phyloP scores from a whole-genome alignment of 2,329 filamentous ascomycete genomes.

The Monascus ruber region DNA sequence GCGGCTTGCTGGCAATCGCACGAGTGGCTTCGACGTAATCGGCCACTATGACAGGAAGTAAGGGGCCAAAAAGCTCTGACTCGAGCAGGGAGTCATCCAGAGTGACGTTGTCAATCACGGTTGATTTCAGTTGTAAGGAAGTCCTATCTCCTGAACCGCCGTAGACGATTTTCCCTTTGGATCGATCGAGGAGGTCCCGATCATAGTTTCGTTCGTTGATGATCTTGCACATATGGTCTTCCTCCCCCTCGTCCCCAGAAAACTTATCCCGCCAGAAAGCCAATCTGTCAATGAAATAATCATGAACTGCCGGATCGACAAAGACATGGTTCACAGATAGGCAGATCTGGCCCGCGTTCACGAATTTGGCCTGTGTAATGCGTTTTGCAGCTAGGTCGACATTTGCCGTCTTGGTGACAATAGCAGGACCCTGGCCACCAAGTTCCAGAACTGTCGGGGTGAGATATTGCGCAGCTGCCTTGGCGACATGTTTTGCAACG shows the following conservation, averaged over 20 bases:
- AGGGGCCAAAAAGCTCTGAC: constrained; percentile 37
- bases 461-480: constrained; percentile 35
- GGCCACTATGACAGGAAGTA: constrained; percentile 31
- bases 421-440: constrained; percentile 36
- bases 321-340: constrained; percentile 35
- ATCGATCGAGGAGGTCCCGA: constrained; percentile 25
- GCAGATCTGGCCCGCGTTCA: constrained; percentile 35
- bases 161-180: constrained; percentile 27
- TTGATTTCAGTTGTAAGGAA: constrained; percentile 25
- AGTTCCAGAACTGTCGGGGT: constrained; percentile 36
- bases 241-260: constrained; percentile 8
- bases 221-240: constrained; percentile 22
- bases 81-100: constrained; percentile 28
- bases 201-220: constrained; percentile 35
- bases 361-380: constrained; percentile 33
- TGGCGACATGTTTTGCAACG: constrained; percentile 28
- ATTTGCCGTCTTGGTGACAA: constrained; percentile 32
- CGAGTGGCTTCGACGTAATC: constrained; percentile 16
- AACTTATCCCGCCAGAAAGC: constrained; percentile 24
- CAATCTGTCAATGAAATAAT: constrained; percentile 26
- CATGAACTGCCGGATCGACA: constrained; percentile 29
- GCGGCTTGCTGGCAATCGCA: constrained; percentile 14
- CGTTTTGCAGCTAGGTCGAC: constrained; percentile 34
- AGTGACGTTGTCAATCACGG: constrained; percentile 28
- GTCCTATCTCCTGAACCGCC: constrained; percentile 24